These are phyloP conservation scores for Blastocystis sp. DNA, from an alignment of 352 stramenopile species.

Conservation along the genomic window DNA sequence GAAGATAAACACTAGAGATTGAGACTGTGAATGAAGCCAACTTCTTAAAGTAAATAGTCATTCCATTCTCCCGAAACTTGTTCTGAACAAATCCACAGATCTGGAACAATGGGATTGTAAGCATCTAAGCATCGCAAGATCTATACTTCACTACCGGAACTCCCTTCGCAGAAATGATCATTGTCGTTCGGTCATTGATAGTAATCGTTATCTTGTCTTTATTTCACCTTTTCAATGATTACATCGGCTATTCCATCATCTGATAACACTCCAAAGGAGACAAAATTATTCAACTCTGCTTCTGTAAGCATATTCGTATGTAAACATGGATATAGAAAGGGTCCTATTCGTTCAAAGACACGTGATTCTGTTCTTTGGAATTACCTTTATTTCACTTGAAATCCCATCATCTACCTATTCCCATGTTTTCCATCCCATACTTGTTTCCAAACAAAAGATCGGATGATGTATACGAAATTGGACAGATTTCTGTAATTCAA, in stretches of 20 bases:
- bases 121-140: not conserved
- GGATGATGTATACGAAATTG: not conserved
- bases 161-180: conserved; percentile 25
- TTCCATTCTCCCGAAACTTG: not conserved
- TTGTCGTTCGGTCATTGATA: not conserved
- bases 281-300: not conserved
- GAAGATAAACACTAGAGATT: conserved; percentile 20
- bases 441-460: not conserved
- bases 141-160: not conserved
- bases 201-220: conserved; percentile 26
- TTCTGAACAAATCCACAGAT: conserved; percentile 23
- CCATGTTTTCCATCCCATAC: too few relatives aligned
- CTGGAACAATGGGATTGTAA: not conserved
- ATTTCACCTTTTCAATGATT: not conserved
- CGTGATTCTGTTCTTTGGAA: too few relatives aligned
- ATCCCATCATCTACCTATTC: too few relatives aligned
- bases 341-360: too few relatives aligned
- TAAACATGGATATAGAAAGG: not conserved
- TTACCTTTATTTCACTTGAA: not conserved
- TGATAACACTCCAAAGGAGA: conserved; percentile 33
- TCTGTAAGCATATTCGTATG: not conserved
- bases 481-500: not conserved
- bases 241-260: conserved; percentile 13
- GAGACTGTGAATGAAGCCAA: not conserved
- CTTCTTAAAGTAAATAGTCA: conserved; percentile 59